These are phyloP conservation scores for Solanum tarijense DNA, from an alignment of 257 asterid genomes.

Conservation along the genomic window DNA sequence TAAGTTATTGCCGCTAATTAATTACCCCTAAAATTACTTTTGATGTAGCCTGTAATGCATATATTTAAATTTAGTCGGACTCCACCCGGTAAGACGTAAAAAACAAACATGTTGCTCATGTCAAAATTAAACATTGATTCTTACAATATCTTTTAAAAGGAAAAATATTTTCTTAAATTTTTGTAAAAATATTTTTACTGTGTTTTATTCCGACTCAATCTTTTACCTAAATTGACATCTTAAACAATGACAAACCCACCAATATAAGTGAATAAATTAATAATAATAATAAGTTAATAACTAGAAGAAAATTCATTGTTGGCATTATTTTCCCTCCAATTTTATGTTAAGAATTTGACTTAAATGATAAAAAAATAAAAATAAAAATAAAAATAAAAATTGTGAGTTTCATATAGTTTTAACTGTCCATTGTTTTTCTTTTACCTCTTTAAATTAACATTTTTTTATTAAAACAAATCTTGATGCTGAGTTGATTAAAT, in stretches of 20 bases:
- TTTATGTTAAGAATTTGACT: not conserved
- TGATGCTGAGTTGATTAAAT: not conserved
- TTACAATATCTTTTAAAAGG: not conserved
- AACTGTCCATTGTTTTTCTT: not conserved
- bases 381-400: no score
- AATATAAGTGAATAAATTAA: not conserved
- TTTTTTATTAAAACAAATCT: no score
- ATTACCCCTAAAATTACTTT: no score
- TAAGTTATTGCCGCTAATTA: no score
- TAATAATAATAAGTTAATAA: no score
- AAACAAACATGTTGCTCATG: not conserved
- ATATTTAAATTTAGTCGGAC: not conserved
- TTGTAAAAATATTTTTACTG: not conserved
- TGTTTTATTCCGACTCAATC: not conserved
- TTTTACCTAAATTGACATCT: not conserved
- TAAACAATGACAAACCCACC: not conserved
- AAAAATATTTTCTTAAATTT: not conserved
- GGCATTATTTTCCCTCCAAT: not conserved
- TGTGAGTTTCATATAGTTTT: no score
- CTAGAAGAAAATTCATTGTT: not conserved
- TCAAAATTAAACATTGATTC: not conserved
- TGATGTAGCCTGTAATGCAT: not conserved
- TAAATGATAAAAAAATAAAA: not conserved
- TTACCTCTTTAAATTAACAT: no score
- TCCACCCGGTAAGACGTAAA: not conserved